phyloP scores from a whole-genome alignment of 2,329 filamentous ascomycete species.

The Paradendryphiella salina region DNA sequence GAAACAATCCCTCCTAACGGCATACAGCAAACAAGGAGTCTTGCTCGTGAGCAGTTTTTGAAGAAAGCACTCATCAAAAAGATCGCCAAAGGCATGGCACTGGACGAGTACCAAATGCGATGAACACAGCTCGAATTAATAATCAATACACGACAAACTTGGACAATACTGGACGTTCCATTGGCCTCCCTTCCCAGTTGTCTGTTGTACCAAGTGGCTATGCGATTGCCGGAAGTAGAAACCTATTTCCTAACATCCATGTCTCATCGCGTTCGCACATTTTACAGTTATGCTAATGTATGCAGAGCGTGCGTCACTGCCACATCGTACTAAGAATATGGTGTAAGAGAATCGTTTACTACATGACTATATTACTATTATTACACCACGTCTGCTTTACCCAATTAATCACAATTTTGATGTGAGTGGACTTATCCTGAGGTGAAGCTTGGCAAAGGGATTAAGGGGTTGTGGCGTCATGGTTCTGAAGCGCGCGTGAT shows the following conservation, averaged over 20 bases:
- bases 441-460: too few relatives aligned
- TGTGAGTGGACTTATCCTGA: too few relatives aligned
- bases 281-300: background rate
- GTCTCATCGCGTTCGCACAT: background rate
- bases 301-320: background rate
- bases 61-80: constrained; percentile 81
- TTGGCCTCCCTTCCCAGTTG: background rate
- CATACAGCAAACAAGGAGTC: constrained; percentile 61
- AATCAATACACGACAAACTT: background rate
- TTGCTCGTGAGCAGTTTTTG: constrained; percentile 79
- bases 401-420: too few relatives aligned
- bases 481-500: too few relatives aligned
- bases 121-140: constrained; percentile 7
- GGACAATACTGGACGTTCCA: background rate
- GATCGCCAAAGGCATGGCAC: constrained; percentile 75
- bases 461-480: too few relatives aligned
- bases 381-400: background rate
- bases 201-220: too few relatives aligned
- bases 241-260: background rate
- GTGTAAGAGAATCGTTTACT: too few relatives aligned
- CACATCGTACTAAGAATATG: too few relatives aligned
- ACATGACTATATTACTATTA: too few relatives aligned
- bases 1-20: constrained; percentile 11
- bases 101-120: constrained; percentile 51
- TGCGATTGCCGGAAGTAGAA: background rate